phyloP scores from a whole-genome alignment of 2,329 filamentous ascomycete genomes.

The Diaporthe citriasiana region DNA sequence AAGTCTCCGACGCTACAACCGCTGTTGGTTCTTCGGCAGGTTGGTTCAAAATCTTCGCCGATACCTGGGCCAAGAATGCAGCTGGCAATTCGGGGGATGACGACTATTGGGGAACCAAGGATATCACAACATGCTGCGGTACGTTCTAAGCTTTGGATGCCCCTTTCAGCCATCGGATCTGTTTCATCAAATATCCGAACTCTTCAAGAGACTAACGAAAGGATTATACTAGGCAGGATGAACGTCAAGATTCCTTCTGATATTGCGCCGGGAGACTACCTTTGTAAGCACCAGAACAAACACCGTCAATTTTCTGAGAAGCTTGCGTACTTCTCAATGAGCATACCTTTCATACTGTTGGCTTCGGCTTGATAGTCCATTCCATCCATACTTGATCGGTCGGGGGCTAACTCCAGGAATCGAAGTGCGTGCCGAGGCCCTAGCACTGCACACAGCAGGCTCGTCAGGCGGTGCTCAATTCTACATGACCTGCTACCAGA shows the following conservation, averaged over 20 bases:
- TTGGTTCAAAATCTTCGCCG: slow-evolving; percentile 68
- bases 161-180: not conserved
- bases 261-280: slow-evolving; percentile 56
- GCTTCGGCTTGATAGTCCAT: not conserved
- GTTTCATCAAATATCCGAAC: no score
- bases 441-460: slow-evolving; percentile 62
- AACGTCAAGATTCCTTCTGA: slow-evolving; percentile 53
- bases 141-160: not conserved
- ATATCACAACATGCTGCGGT: slow-evolving; percentile 57
- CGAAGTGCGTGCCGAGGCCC: slow-evolving; percentile 60
- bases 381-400: not conserved
- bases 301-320: not conserved
- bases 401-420: not conserved
- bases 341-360: no score
- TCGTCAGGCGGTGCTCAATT: slow-evolving; percentile 52
- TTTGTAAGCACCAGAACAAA: slow-evolving; percentile 44
- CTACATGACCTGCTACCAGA: slow-evolving; percentile 58
- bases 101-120: slow-evolving; percentile 62
- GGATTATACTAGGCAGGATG: slow-evolving; percentile 49
- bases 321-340: not conserved
- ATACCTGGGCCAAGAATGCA: slow-evolving; percentile 55
- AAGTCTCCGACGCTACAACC: slow-evolving; percentile 61
- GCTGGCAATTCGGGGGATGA: slow-evolving; percentile 54
- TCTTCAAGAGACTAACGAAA: not conserved
- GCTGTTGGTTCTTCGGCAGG: slow-evolving; percentile 56